Evolutionary conservation across 257 asterid genomes (phyloP), one percentile per base, ranked within the genome.

Genomic region (Buddleja alternifolia): DNA sequence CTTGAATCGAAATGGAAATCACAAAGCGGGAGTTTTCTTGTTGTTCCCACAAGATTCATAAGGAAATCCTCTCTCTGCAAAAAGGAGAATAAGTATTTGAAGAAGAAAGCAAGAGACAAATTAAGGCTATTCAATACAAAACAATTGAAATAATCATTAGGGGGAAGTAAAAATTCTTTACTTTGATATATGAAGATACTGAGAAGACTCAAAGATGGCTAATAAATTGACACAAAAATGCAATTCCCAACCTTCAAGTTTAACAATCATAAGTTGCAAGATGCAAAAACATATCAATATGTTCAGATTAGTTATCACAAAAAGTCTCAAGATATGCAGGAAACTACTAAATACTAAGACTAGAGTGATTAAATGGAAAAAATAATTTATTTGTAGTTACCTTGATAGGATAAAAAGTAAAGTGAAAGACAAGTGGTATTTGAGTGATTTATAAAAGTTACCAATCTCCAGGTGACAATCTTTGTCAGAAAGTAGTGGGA

Each of bases 21-120:
- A 55, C 73, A 23, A 61, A 48, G 69, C 56, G 62, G 68, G 63
- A 73, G 71, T 51, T 76, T 53, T 74, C 68, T 86, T 66, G 66
- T 63, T 80, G 68, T 54, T 59, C 74, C 78, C 75, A 77, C 82
- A 76, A 80, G 75, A 83, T 81, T 80, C 92, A 87, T 85, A 87
- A 59, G 77, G 65, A 57, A 73, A 24, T 16, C 50, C 52, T 67
- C 71, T 69, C 59, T 66, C 79, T 69, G 70, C 19, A 58, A 60
- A 55, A 9, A 72, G 65, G 72, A 55, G 60, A 69, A 41, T 10
- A 42, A 60, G 15, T 39, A 59, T 60, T 17, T 50, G 76, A 70
- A 69, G 63, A 20, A 73, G 69, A 36, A 61, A 36, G 45, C 25
- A 65, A 66, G 60, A 65, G 58, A 60, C 68, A 47, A 75, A 8